phyloP scores from a whole-genome alignment of 106 monocot species.

The Platanthera guangdongensis region DNA sequence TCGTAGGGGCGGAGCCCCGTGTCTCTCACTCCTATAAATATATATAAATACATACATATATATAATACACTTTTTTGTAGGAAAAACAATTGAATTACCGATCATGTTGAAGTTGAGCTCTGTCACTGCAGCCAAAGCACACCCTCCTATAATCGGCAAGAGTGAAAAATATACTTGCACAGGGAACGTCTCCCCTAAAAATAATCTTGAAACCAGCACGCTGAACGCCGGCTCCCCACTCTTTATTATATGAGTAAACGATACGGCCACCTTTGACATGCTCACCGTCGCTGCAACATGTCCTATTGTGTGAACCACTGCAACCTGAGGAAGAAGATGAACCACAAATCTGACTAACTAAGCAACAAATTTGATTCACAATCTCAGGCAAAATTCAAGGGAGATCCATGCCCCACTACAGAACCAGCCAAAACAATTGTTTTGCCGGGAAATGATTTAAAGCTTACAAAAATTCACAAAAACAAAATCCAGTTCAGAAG shows the following conservation, averaged over 20 bases:
- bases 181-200: constrained; percentile 82
- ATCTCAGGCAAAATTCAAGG: neutral
- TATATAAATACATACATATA: neutral
- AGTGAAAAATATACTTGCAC: constrained; percentile 48
- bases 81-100: constrained; percentile 26
- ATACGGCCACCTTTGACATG: constrained; percentile 86
- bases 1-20: too few relatives aligned
- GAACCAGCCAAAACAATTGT: neutral
- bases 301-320: constrained; percentile 70
- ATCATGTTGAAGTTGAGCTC: constrained; percentile 97
- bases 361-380: neutral
- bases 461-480: neutral
- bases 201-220: constrained; percentile 67
- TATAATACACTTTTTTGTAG: neutral
- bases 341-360: neutral
- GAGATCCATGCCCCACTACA: neutral
- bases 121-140: constrained; percentile 71
- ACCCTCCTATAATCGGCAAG: constrained; percentile 91
- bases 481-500: neutral
- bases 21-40: too few relatives aligned
- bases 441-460: neutral
- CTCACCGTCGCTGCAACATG: constrained; percentile 83
- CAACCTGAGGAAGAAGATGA: constrained; percentile 29
- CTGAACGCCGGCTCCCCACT: constrained; percentile 82
- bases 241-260: constrained; percentile 82